These are phyloP conservation scores for Metschnikowia continentalis DNA, from an alignment of 805 yeast species.

Conservation along the genomic window DNA sequence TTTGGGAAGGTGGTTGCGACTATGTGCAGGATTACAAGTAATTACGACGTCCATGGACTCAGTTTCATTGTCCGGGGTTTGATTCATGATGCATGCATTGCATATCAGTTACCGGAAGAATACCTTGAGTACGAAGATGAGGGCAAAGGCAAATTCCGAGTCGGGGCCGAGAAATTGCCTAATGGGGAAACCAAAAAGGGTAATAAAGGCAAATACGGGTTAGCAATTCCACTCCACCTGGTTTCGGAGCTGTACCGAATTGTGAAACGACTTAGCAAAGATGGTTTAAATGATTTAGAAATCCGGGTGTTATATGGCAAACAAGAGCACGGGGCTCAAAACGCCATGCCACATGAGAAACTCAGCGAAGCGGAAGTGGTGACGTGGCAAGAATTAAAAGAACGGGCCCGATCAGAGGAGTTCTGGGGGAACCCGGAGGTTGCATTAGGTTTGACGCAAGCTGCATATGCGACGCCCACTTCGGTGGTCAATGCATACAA, in stretches of 20 bases:
- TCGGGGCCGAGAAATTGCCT: not conserved
- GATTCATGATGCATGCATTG: constrained; percentile 12
- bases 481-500: not conserved
- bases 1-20: constrained; percentile 6
- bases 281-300: constrained; percentile 11
- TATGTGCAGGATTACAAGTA: constrained; percentile 7
- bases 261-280: constrained; percentile 11
- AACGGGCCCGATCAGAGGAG: not conserved
- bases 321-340: not conserved
- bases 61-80: constrained; percentile 11
- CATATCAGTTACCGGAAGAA: constrained; percentile 7
- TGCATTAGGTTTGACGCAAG: not conserved
- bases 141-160: too few species aligned
- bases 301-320: constrained; percentile 9
- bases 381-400: not conserved
- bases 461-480: not conserved
- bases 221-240: constrained; percentile 7
- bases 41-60: not conserved
- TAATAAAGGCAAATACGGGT: not conserved
- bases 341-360: constrained; percentile 1
- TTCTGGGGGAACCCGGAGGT: not conserved
- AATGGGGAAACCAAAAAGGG: not conserved
- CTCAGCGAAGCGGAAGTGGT: not conserved
- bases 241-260: constrained; percentile 15
- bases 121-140: not conserved